Conservation (phyloP, 208 protist species). For the Angomonas deanei region DNA sequence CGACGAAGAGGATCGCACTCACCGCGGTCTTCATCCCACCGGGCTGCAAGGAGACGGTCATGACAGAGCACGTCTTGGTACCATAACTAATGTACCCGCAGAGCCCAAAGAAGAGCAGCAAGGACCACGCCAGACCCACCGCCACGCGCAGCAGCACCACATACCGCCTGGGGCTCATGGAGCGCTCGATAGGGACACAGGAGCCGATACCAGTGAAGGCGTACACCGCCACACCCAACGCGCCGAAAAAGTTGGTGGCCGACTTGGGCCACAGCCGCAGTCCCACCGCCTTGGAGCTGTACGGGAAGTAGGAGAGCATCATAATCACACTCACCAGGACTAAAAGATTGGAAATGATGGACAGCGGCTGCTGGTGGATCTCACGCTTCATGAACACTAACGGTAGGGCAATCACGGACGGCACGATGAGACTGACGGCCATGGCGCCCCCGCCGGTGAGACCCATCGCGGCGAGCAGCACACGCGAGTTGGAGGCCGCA, state of each 20-base stretch:
- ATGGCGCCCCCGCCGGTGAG: constrained; percentile 26
- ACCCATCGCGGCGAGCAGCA: constrained; percentile 44
- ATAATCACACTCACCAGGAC: constrained; percentile 31
- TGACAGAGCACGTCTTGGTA: constrained; percentile 45
- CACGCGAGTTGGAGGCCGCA: constrained; percentile 31
- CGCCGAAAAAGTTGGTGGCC: constrained; percentile 34
- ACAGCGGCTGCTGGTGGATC: constrained; percentile 31
- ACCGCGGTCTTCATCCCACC: constrained; percentile 35
- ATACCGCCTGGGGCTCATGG: constrained; percentile 30
- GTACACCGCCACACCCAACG: constrained; percentile 47
- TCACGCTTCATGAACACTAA: constrained; percentile 50
- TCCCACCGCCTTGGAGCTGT: constrained; percentile 19
- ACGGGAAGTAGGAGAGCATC: constrained; percentile 45
- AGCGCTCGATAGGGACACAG: constrained; percentile 30
- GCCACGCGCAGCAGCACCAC: constrained; percentile 28
- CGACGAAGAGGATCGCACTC: constrained; percentile 45
- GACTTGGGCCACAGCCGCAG: constrained; percentile 25
- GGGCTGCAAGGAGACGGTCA: constrained; percentile 40
- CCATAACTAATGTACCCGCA: constrained; percentile 43
- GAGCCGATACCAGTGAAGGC: constrained; percentile 55
- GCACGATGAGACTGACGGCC: constrained; percentile 36
- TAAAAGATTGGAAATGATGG: constrained; percentile 36
- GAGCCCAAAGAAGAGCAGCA: constrained; percentile 37
- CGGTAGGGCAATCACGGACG: constrained; percentile 32
- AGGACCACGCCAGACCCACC: constrained; percentile 16